Evolutionary conservation across 1,284 basidiomycete genomes (phyloP).

Genomic region (Pseudozyma tsukubaensis): DNA sequence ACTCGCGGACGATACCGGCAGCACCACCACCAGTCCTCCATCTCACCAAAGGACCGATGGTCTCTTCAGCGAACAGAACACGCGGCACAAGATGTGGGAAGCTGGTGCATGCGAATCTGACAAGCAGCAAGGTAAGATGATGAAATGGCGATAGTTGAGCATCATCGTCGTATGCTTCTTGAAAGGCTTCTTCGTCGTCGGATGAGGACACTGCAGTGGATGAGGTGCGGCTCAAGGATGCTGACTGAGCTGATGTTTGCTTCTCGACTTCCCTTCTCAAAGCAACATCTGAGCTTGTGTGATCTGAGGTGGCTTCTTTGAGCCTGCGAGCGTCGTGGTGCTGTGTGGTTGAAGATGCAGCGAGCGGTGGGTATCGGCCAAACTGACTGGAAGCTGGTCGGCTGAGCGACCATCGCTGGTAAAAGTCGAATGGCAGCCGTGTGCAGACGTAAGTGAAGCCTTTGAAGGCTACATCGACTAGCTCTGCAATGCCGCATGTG

Average conservation of each 20-base stretch:
- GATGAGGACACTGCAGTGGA: constrained; percentile 18
- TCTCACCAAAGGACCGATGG: constrained; percentile 63
- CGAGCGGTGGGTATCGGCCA: constrained; percentile 13
- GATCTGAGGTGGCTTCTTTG: too few relatives aligned
- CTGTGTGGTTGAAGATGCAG: not conserved
- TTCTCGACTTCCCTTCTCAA: too few relatives aligned
- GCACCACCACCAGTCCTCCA: constrained; percentile 66
- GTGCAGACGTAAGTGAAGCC: constrained; percentile 47
- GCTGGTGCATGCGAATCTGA: constrained; percentile 60
- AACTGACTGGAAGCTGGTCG: constrained; percentile 25
- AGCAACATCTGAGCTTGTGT: too few relatives aligned
- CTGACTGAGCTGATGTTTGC: not conserved
- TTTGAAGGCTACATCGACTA: constrained; percentile 60
- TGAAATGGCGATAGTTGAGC: constrained; percentile 60
- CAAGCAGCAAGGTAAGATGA: constrained; percentile 59
- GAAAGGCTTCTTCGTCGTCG: constrained; percentile 24
- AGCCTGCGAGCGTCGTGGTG: constrained; percentile 1
- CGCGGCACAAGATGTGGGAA: constrained; percentile 65
- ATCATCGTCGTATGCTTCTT: constrained; percentile 24
- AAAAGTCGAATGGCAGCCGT: constrained; percentile 49
- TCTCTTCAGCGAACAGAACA: constrained; percentile 64
- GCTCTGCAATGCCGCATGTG: constrained; percentile 62
- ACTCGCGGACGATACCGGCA: constrained; percentile 51
- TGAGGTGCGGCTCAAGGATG: constrained; percentile 4
- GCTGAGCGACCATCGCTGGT: constrained; percentile 50